Conservation (phyloP, 164 flowering plant genomes). For the Malania oleifera region DNA sequence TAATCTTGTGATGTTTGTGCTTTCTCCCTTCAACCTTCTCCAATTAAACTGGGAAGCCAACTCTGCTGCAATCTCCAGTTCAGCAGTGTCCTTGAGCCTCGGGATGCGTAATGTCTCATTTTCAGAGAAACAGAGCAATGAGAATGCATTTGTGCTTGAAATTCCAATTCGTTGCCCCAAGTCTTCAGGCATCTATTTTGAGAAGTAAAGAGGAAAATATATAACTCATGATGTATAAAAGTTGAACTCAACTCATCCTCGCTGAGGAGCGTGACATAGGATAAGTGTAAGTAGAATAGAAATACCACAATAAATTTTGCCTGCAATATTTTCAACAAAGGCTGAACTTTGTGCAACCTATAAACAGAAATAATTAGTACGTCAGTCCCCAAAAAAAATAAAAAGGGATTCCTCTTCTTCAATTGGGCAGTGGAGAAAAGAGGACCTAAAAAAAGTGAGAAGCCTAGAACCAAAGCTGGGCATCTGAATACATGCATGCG, state of each 20-base stretch:
- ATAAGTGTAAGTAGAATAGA: background rate
- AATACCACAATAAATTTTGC: slow-evolving; percentile 65
- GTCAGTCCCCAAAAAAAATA: background rate
- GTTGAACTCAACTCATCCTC: background rate
- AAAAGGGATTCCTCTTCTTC: background rate
- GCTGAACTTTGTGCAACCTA: slow-evolving; percentile 51
- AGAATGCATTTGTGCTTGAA: slow-evolving; percentile 14
- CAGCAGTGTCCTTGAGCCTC: slow-evolving; percentile 27
- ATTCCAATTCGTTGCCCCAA: slow-evolving; percentile 17
- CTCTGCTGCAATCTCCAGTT: slow-evolving; percentile 42
- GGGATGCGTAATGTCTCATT: slow-evolving; percentile 49
- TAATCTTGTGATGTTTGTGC: slow-evolving; percentile 40
- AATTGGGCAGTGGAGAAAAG: background rate
- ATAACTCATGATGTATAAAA: background rate
- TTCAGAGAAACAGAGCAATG: slow-evolving; percentile 32
- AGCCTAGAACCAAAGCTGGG: background rate
- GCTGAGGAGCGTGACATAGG: background rate
- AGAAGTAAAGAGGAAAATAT: slow-evolving; percentile 4
- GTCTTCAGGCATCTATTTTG: slow-evolving; percentile 52
- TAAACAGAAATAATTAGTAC: slow-evolving; percentile 8
- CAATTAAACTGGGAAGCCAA: slow-evolving; percentile 36
- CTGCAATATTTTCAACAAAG: slow-evolving; percentile 52
- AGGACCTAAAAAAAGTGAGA: slow-evolving; percentile 3
- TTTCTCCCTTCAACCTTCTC: slow-evolving; percentile 30
- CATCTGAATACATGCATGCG: background rate